Base-by-base conservation (phyloP, 768 basidiomycete species). In the Lentinula lateritia region DNA sequence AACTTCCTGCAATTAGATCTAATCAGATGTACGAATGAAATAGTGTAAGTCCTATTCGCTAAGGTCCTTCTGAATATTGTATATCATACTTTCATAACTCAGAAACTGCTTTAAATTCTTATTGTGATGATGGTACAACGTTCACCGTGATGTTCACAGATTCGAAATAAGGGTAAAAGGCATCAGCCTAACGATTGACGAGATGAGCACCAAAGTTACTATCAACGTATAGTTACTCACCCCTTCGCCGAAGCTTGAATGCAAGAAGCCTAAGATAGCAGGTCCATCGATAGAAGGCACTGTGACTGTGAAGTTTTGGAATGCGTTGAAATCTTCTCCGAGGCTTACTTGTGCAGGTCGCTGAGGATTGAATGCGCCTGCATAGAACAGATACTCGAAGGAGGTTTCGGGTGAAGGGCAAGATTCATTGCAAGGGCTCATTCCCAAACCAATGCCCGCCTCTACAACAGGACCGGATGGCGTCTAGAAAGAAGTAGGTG, bases 161-260 rank as follows among this genome's bases (percentile, higher is more conserved):
- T 43, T 56, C 55, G 23, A 56, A 56, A n/a, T 23, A 41, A 28
- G 55, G 55, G 41, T 13, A 41, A 32, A 13, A 42, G 16, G n/a
- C 39, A n/a, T 4, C 23, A 42, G 55, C 55, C 55, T 56, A 56
- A 50, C 28, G 12, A 50, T 13, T 9, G 10, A 6, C 16, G 9
- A 52, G n/a, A 9, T 16, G 35, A 35, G 13, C 35, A 52, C 7
- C 8, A 34, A 52, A 35, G 9, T 36, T 34, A 12, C 13, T 16
- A 32, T 9, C 28, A 28, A 28, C 28, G 23, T 8, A 6, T 20
- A 56, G 28, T 13, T 10, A 34, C 55, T 28, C 5, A 56, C 55
- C 55, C 39, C 55, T 56, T 56, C 55, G 9, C 55, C 55, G 32
- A 56, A 56, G n/a, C 55, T 56, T 23, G 55, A 56, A 20, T 56